These are phyloP conservation scores for Paraurostyla sp. DNA, from an alignment of 73 alveolate species.

Conservation along the genomic window DNA sequence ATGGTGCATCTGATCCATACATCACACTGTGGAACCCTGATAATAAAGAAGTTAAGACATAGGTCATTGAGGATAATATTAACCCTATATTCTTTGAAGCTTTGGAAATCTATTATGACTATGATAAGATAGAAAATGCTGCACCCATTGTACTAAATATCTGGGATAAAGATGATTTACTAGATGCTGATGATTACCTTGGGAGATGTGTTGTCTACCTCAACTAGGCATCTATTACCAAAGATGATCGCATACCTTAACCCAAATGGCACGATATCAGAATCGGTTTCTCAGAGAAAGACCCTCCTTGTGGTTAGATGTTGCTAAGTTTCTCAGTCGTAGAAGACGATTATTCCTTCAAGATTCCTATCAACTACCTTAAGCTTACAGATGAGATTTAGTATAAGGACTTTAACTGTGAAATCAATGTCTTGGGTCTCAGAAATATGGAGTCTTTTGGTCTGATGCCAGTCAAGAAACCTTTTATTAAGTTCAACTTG, in stretches of 20 bases:
- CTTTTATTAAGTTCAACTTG: constrained; percentile 90
- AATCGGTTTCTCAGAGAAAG: constrained; percentile 78
- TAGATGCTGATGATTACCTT: constrained; percentile 84
- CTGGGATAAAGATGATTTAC: constrained; percentile 83
- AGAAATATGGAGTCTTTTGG: constrained; percentile 85
- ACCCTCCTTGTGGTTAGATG: constrained; percentile 57
- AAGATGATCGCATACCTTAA: constrained; percentile 34
- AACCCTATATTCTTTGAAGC: constrained; percentile 84
- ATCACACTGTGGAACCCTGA: constrained; percentile 65
- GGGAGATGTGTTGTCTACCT: constrained; percentile 83
- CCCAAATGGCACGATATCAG: constrained; percentile 93
- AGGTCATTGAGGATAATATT: constrained; percentile 72
- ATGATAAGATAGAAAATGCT: constrained; percentile 71
- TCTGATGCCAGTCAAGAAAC: constrained; percentile 90
- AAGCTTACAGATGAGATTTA: constrained; percentile 41
- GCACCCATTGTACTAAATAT: constrained; percentile 90
- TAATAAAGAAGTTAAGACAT: constrained; percentile 42
- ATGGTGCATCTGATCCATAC: constrained; percentile 86
- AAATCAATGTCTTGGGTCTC: constrained; percentile 86
- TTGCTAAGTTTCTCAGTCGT: constrained; percentile 61
- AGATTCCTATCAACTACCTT: constrained; percentile 6
- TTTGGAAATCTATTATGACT: constrained; percentile 71
- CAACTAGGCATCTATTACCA: constrained; percentile 69
- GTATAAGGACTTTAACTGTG: constrained; percentile 78
- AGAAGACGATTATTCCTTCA: constrained; percentile 67